Evolutionary conservation across 2,329 filamentous ascomycete genomes (phyloP).

Genomic region (Thielaviopsis musarum): DNA sequence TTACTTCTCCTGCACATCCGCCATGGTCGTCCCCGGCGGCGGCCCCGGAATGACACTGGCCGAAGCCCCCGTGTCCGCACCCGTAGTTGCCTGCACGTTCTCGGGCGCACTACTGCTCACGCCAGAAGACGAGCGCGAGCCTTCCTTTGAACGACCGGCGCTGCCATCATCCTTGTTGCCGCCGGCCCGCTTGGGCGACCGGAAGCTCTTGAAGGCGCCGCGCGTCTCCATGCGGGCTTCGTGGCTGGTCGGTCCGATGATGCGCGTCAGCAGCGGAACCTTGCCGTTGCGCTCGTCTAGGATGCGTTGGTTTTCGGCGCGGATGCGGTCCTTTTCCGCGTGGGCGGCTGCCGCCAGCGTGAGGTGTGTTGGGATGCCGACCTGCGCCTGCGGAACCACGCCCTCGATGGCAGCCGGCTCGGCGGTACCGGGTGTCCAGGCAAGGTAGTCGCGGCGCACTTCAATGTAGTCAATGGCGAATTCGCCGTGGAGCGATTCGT

Average conservation of each 20-base stretch:
- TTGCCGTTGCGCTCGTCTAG: constrained; percentile 3
- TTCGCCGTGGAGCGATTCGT: constrained; percentile 78
- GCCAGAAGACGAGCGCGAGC: neutral
- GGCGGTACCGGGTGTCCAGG: constrained; percentile 50
- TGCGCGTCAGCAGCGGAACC: constrained; percentile 16
- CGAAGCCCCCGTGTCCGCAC: neutral
- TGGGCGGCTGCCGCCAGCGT: constrained; percentile 20
- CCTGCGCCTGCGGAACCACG: constrained; percentile 42
- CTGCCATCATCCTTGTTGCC: neutral
- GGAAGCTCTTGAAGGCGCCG: constrained; percentile 1
- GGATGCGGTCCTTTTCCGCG: constrained; percentile 12
- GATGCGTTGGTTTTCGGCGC: constrained; percentile 6
- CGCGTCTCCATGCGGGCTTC: neutral
- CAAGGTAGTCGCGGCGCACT: constrained; percentile 73
- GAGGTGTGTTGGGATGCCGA: constrained; percentile 53
- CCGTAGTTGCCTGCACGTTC: neutral
- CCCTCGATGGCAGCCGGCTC: constrained; percentile 29
- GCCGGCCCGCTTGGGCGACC: neutral
- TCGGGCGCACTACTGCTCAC: neutral
- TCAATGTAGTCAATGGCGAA: constrained; percentile 86
- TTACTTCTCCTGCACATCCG: neutral
- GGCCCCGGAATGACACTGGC: neutral
- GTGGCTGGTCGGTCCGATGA: constrained; percentile 3
- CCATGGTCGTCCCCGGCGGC: neutral
- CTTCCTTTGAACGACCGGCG: neutral